Percentiles rank a stretch among this genome's conserved stretches.
phyloP scores from a whole-genome alignment of 495 filamentous ascomycete species.

The Filosporella fistucella region DNA sequence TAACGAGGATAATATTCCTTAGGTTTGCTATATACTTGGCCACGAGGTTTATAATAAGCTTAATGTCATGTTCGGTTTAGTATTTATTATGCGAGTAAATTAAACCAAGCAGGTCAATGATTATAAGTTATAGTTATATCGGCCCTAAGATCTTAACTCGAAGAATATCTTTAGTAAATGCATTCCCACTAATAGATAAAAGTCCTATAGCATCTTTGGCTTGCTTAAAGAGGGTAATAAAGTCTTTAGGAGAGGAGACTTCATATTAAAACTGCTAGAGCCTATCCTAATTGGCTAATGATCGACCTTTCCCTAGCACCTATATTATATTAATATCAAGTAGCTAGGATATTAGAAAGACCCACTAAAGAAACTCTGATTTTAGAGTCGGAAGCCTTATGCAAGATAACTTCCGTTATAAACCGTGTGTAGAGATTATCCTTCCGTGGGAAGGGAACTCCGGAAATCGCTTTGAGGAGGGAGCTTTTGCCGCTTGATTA shows the following conservation, averaged over 20 bases:
- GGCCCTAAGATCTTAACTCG: conserved; percentile 66
- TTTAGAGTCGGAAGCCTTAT: conserved; percentile 26
- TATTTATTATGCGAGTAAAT: conserved; percentile 43
- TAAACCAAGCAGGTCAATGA: conserved; percentile 67
- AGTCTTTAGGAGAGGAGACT: conserved; percentile 4
- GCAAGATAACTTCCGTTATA: conserved; percentile 50
- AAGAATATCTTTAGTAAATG: conserved; percentile 60
- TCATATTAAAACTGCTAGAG: conserved; percentile 11
- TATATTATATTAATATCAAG: conserved; percentile 24
- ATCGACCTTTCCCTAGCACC: conserved; percentile 7
- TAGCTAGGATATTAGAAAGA: conserved; percentile 17
- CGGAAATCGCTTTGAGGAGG: conserved; percentile 61
- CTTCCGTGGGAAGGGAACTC: conserved; percentile 51
- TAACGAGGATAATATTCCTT: conserved; percentile 59
- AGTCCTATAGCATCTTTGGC: conserved; percentile 48
- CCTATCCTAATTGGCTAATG: not conserved
- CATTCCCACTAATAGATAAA: conserved; percentile 29
- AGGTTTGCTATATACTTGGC: conserved; percentile 55
- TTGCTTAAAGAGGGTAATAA: conserved; percentile 27
- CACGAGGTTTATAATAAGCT: conserved; percentile 47
- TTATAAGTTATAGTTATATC: conserved; percentile 55
- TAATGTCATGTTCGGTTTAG: conserved; percentile 40
- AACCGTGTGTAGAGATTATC: conserved; percentile 53
- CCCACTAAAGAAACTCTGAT: conserved; percentile 10
- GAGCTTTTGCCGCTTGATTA: conserved; percentile 63